Base-by-base conservation (phyloP, 2,329 filamentous ascomycete species). In the Aspergillus fumigatus region DNA sequence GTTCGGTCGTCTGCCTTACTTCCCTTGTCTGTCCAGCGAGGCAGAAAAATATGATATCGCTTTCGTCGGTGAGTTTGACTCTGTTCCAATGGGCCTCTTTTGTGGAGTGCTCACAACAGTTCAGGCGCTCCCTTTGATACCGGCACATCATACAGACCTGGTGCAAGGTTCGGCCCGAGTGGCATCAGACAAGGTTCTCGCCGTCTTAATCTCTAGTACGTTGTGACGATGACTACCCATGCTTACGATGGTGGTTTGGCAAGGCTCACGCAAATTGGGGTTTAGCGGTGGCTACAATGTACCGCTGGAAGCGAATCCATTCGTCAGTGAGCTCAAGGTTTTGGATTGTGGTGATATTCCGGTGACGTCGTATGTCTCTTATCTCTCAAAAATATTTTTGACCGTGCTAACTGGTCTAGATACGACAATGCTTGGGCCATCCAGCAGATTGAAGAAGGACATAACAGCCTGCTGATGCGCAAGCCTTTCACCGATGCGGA, bases 111-210 rank as follows among this genome's bases (percentile, higher is more conserved):
- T 10, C 14, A 48, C 19, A 19, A 48, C 19, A 19, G n/a, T 29
- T 17, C 60, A 89, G 87, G 88, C 47, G 89, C 89, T 43, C 90
- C 90, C 0, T 94, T 94, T 64, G 90, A 95, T 70, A 93, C 90
- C 0, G 89, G 89, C 52, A 94, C 89, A 26, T 92, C 89, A 0
- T 95, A 95, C 75, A 80, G 90, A 52, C 90, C 90, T 3, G 90
- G 90, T 62, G 90, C 90, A 58, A 84, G 90, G 38, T 95, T 95
- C 65, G 90, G 90, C 0, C 90, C 91, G 9, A 90, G 87, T 32
- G 90, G 90, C 50, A 93, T 94, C 66, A 84, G 90, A 71, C 90
- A 94, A 80, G 90, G 90, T 75, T 93, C 89, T 69, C 86, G 90
- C 68, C 84, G 90, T 63, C 83, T 94, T 63, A 94, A 93, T 77